Percentiles rank a stretch among this genome's conserved stretches.
Conservation (phyloP, 768 basidiomycete species). For the Lactarius hatsudake region DNA sequence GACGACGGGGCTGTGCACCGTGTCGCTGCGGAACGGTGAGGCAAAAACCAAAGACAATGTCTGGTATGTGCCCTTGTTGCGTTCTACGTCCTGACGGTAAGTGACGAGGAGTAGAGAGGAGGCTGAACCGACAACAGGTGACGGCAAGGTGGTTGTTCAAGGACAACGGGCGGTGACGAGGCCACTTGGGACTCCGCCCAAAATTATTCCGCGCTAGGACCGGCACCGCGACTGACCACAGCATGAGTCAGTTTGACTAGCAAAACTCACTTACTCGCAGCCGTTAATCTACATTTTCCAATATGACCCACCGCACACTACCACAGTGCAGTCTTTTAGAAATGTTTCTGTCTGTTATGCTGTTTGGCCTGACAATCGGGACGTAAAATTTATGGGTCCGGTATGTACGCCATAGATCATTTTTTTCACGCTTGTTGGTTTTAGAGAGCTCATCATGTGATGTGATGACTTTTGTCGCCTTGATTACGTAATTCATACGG, state of each 20-base stretch:
- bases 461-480: too few relatives aligned
- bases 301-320: neutral
- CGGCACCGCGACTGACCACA: neutral
- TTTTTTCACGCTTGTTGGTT: too few relatives aligned
- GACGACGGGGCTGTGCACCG: slow-evolving; percentile 3
- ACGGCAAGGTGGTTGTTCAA: slow-evolving; percentile 26
- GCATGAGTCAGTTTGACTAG: slow-evolving; percentile 8
- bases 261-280: neutral
- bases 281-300: neutral
- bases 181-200: slow-evolving; percentile 25
- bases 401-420: neutral
- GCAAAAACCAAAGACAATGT: slow-evolving; percentile 1
- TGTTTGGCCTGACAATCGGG: neutral
- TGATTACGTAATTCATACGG: neutral
- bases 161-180: slow-evolving; percentile 20
- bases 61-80: slow-evolving; percentile 4
- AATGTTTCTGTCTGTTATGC: neutral
- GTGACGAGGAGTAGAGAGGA: slow-evolving; percentile 4
- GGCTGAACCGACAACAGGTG: slow-evolving; percentile 13
- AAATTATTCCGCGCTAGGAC: slow-evolving; percentile 13
- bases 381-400: neutral
- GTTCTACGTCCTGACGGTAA: slow-evolving; percentile 14
- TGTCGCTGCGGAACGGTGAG: slow-evolving; percentile 6
- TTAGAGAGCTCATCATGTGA: too few relatives aligned
- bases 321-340: neutral